phyloP scores from a whole-genome alignment of 2,329 filamentous ascomycete species.

The Didymella pomorum region DNA sequence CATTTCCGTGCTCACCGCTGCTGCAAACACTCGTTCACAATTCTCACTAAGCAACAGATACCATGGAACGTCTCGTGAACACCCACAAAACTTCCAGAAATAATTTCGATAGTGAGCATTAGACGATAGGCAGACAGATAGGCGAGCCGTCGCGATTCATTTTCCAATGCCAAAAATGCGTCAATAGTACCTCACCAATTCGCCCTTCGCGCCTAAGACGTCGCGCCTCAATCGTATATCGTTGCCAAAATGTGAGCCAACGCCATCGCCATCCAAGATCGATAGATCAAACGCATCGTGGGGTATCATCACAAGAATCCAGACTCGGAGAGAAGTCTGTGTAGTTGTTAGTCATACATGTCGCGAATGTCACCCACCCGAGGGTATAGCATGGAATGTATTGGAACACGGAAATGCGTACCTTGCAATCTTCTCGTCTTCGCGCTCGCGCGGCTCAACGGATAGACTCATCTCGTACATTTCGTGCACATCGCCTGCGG shows the following conservation, averaged over 20 bases:
- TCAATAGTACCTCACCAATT: conserved; percentile 9
- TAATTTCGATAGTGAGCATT: background rate
- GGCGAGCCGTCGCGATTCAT: conserved; percentile 9
- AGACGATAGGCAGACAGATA: background rate
- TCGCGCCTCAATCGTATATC: conserved; percentile 13
- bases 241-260: conserved; percentile 20
- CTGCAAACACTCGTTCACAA: background rate
- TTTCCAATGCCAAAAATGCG: conserved; percentile 20
- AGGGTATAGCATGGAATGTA: conserved; percentile 21
- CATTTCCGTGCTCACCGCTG: conserved; percentile 3
- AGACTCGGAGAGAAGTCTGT: conserved; percentile 62
- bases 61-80: conserved; percentile 1
- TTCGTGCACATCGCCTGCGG: conserved; percentile 94
- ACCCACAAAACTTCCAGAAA: background rate
- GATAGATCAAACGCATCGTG: conserved; percentile 39
- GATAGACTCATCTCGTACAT: conserved; percentile 98
- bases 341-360: conserved; percentile 14
- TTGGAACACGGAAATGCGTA: conserved; percentile 53
- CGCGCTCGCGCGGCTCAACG: conserved; percentile 92
- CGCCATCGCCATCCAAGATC: conserved; percentile 24
- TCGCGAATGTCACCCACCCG: background rate
- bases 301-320: conserved; percentile 61
- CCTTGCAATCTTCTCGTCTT: conserved; percentile 99
- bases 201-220: conserved; percentile 12
- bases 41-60: background rate